A percentile compares a stretch with the other conserved stretches of the same genome.
phyloP scores from a whole-genome alignment of 306 rosid genomes.

The Alnus glutinosa region DNA sequence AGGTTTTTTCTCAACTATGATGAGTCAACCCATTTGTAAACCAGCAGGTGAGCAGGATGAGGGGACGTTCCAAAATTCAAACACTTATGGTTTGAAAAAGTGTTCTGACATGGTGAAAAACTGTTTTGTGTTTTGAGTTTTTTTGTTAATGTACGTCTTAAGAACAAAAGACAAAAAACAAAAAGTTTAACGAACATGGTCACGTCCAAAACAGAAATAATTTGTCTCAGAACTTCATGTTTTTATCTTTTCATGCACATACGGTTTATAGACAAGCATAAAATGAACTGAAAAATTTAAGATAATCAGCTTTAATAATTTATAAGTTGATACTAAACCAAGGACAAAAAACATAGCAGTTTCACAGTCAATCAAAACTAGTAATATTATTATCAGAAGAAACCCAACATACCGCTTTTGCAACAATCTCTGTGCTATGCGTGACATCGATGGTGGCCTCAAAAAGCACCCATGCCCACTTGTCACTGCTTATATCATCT shows the following conservation, averaged over 20 bases:
- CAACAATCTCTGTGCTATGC: constrained; percentile 65
- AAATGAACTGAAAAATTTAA: background rate
- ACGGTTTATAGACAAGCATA: background rate
- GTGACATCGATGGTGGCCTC: constrained; percentile 59
- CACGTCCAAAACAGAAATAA: background rate
- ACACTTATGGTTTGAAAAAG: too few species aligned
- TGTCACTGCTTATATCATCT: constrained; percentile 61
- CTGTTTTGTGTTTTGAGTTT: too few species aligned
- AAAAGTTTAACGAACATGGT: too few species aligned
- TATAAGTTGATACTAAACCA: background rate
- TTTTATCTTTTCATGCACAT: background rate
- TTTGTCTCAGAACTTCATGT: background rate
- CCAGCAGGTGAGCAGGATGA: background rate
- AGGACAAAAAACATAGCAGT: background rate
- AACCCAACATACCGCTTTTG: constrained; percentile 75
- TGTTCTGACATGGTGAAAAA: too few species aligned
- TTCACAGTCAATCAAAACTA: background rate
- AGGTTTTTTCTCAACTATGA: background rate
- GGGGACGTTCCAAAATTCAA: background rate
- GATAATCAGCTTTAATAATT: background rate
- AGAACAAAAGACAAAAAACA: too few species aligned
- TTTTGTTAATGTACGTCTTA: too few species aligned
- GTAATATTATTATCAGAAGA: constrained; percentile 5
- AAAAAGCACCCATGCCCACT: constrained; percentile 99
- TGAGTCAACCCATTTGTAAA: constrained; percentile 3